Base-by-base conservation (phyloP, 129 eudicot genomes). In the Arctium minus region DNA sequence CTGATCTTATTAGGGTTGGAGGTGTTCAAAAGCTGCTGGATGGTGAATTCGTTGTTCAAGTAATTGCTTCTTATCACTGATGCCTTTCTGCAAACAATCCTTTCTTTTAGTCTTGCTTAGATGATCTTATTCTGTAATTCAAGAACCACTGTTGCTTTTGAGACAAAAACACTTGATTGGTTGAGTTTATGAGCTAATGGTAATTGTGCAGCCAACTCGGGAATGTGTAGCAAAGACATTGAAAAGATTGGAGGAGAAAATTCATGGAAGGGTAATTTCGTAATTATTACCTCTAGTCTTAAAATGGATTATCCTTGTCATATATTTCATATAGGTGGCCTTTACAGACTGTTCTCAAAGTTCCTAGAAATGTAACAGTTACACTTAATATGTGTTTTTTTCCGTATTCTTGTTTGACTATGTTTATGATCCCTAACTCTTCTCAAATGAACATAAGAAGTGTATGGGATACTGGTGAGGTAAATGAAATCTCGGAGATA, bases 1-100 rank as follows among this genome's bases (percentile, higher is more conserved):
- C 91, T 42, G 97, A 91, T 74, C 83, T 96, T 78, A 87, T 96
- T 37, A 91, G 81, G 82, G 81, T 88, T 79, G 99, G 99, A 42
- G 97, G 97, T 87, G 90, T 93, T 87, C 99, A 93, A 72, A 93
- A 90, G 82, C 93, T 96, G 77, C 86, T 88, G 77, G 97, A 87
- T 50, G 99, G 99, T 46, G 99, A 90, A 69, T 96, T 93, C 32
- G 77, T 90, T 85, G 89, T 80, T 86, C 99, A 96, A 85, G 99
- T 96, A 88, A 70, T 42, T 76, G 53, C 32, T 11, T 68, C 76
- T 46, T 38, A 69, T 70, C 18, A 42, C 38, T 72, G 38, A 10
- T 77, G 35, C 12, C 75, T 80, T 35, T 22, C 5, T 35, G 22
- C 18, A 60, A 77, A 60, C 48, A 27, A 27, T 36, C 12, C 17